These are phyloP conservation scores for Ceratocystis eucalypticola DNA, from an alignment of 2,329 filamentous ascomycete species.

Conservation along the genomic window DNA sequence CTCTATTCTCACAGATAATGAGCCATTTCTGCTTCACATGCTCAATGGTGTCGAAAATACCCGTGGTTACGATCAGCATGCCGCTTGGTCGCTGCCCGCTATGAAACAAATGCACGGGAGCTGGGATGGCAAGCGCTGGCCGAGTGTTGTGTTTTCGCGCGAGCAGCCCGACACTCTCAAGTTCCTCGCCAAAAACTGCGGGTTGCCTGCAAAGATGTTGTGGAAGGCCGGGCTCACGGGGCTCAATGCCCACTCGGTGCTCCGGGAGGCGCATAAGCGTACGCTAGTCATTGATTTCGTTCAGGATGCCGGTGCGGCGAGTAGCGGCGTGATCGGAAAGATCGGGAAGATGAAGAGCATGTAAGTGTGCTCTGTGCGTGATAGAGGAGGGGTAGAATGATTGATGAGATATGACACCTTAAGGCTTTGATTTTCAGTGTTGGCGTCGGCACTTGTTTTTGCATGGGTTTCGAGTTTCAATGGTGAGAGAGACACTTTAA, in stretches of 20 bases:
- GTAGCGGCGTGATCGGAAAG: not conserved
- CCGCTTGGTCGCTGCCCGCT: not conserved
- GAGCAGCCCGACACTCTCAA: not conserved
- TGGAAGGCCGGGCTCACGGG: slow-evolving; percentile 4
- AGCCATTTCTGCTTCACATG: not conserved
- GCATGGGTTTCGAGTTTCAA: too few species aligned
- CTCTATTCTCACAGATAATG: not conserved
- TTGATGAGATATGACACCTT: too few species aligned
- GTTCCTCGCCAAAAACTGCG: not conserved
- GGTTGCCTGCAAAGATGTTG: not conserved
- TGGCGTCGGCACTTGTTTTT: too few species aligned
- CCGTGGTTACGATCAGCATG: not conserved
- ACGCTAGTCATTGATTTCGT: not conserved
- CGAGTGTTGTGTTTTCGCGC: slow-evolving; percentile 1
- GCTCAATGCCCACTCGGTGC: not conserved
- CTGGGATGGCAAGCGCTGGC: not conserved
- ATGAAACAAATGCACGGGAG: not conserved
- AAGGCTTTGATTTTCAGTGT: too few species aligned
- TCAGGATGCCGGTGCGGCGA: not conserved
- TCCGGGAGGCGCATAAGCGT: not conserved
- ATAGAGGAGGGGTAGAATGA: not conserved
- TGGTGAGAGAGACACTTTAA: too few species aligned
- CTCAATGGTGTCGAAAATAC: not conserved
- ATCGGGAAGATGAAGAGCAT: not conserved
- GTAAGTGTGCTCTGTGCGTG: not conserved